These are phyloP conservation scores for Hyaloscypha hepaticicola DNA, from an alignment of 495 filamentous ascomycete genomes.

Conservation along the genomic window DNA sequence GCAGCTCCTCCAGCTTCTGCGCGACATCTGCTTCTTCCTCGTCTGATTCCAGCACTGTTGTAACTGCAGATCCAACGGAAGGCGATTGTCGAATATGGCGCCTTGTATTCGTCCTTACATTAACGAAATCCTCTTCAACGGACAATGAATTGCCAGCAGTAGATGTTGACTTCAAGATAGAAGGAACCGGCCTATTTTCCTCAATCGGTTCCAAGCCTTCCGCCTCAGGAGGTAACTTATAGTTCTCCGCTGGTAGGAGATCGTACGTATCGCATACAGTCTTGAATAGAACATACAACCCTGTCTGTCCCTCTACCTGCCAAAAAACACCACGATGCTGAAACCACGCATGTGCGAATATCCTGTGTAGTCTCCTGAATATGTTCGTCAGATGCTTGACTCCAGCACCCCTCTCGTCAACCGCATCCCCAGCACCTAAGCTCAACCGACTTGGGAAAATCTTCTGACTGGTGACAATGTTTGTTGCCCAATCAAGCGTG, in stretches of 20 bases:
- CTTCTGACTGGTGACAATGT: constrained; percentile 84
- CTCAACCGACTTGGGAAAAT: constrained; percentile 88
- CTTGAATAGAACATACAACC: constrained; percentile 94
- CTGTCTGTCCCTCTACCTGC: constrained; percentile 84
- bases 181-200: constrained; percentile 32
- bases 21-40: constrained; percentile 58
- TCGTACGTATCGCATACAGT: constrained; percentile 89
- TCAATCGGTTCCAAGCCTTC: constrained; percentile 64
- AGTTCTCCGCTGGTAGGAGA: constrained; percentile 88
- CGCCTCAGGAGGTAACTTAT: constrained; percentile 90
- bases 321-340: constrained; percentile 95
- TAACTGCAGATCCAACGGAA: constrained; percentile 70
- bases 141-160: neutral
- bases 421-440: constrained; percentile 51
- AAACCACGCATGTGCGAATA: constrained; percentile 99
- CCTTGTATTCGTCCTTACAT: constrained; percentile 61
- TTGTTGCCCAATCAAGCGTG: constrained; percentile 94
- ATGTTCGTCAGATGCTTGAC: constrained; percentile 89
- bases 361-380: constrained; percentile 88
- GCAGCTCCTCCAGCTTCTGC: constrained; percentile 24
- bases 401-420: constrained; percentile 60
- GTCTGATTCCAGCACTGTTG: constrained; percentile 67
- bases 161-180: constrained; percentile 34
- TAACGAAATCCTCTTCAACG: constrained; percentile 43
- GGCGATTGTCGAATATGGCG: constrained; percentile 71